Percentiles rank a stretch among this genome's conserved stretches.
These are phyloP conservation scores for Gynandropsis gynandra DNA, from an alignment of 345 rosid genomes.

Conservation along the genomic window DNA sequence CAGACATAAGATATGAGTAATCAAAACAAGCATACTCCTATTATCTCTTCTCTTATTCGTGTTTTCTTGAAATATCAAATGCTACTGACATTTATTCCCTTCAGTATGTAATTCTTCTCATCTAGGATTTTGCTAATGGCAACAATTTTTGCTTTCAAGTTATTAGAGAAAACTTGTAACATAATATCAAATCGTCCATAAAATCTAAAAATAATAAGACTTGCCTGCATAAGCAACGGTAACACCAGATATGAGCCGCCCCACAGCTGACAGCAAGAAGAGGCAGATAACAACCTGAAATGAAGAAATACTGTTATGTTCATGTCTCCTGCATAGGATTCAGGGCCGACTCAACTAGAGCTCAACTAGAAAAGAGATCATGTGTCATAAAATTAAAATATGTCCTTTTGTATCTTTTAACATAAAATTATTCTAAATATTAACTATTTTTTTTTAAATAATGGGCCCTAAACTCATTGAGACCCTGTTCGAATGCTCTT, in stretches of 20 bases:
- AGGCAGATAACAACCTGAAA: slow-evolving; percentile 75
- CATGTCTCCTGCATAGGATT: slow-evolving; percentile 6
- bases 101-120: slow-evolving; percentile 9
- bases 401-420: no score
- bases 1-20: slow-evolving; percentile 9
- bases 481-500: no score
- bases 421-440: no score
- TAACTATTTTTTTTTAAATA: no score
- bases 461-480: no score
- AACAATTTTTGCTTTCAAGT: no score
- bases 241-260: slow-evolving; percentile 74
- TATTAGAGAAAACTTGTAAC: no score
- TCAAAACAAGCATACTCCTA: slow-evolving; percentile 11
- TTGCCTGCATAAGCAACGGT: slow-evolving; percentile 94
- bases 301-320: not conserved
- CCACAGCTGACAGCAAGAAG: slow-evolving; percentile 63
- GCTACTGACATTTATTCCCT: not conserved
- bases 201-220: slow-evolving; percentile 14
- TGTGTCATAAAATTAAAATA: no score
- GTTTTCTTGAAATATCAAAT: not conserved
- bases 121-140: no score
- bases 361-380: no score
- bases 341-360: slow-evolving; percentile 2
- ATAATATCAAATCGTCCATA: not conserved
- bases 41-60: not conserved